phyloP scores from a whole-genome alignment of 1,139 yeast genomes.

The Barnettozyma hawaiiensis region DNA sequence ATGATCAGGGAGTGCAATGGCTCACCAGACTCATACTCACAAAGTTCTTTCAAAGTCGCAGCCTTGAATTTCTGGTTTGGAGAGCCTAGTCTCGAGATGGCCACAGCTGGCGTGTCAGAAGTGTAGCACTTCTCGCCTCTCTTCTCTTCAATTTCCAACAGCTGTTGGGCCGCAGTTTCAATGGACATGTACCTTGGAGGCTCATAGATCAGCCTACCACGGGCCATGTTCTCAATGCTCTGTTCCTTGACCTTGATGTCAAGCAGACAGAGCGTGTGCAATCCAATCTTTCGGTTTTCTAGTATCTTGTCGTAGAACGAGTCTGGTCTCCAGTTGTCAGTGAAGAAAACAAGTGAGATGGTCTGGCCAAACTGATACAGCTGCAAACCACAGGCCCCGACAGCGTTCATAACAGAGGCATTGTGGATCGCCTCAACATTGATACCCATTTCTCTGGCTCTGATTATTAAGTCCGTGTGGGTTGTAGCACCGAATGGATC shows the following conservation, averaged over 20 bases:
- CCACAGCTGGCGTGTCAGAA: conserved; percentile 85
- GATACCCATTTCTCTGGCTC: conserved; percentile 83
- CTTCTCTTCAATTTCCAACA: conserved; percentile 77
- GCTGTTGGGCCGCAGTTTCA: conserved; percentile 80
- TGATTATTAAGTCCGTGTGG: conserved; percentile 84
- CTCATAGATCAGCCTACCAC: conserved; percentile 87
- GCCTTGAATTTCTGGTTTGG: conserved; percentile 80
- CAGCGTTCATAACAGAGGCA: conserved; percentile 97
- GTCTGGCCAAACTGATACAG: conserved; percentile 95
- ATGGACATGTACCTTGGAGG: conserved; percentile 97
- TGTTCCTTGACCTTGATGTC: conserved; percentile 98
- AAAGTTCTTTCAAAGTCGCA: conserved; percentile 69
- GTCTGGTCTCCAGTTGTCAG: conserved; percentile 94
- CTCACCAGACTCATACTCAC: conserved; percentile 84
- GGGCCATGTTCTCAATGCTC: conserved; percentile 87
- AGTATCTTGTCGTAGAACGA: conserved; percentile 83
- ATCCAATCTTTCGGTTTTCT: conserved; percentile 86
- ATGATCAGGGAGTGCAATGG: conserved; percentile 90
- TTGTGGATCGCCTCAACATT: conserved; percentile 82
- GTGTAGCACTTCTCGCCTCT: conserved; percentile 76
- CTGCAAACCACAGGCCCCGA: conserved; percentile 96
- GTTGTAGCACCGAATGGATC: conserved; percentile 99
- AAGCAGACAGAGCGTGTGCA: conserved; percentile 80
- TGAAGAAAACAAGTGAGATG: conserved; percentile 90
- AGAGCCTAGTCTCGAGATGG: conserved; percentile 86